Evolutionary conservation across 495 filamentous ascomycete species (phyloP).

Genomic region (Penicillium steckii): DNA sequence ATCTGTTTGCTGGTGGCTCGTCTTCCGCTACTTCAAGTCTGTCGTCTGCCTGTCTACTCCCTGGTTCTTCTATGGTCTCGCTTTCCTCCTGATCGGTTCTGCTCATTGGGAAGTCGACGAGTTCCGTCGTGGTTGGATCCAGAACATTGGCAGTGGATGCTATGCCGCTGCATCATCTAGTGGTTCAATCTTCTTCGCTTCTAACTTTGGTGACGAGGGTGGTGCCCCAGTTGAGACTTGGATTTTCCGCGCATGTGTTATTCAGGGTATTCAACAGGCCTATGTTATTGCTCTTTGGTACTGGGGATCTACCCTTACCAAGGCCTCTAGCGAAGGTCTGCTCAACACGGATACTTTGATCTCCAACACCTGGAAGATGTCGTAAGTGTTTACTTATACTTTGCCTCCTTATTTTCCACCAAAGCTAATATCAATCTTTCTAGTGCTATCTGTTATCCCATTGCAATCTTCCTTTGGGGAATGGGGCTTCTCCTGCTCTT

Average conservation of each 20-base stretch:
- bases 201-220: constrained; percentile 51
- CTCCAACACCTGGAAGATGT: constrained; percentile 47
- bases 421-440: too few species aligned
- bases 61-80: constrained; percentile 63
- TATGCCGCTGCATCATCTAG: constrained; percentile 49
- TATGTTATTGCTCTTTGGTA: constrained; percentile 52
- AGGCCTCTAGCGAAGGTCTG: constrained; percentile 32
- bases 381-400: constrained; percentile 31
- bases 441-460: constrained; percentile 47
- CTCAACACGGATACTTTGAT: constrained; percentile 30
- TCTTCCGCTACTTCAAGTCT: constrained; percentile 62
- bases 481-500: constrained; percentile 40
- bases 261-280: constrained; percentile 47
- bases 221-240: constrained; percentile 48
- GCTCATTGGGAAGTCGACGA: constrained; percentile 49
- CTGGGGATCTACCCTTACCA: constrained; percentile 45
- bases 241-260: constrained; percentile 51
- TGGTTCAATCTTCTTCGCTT: constrained; percentile 50
- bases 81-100: constrained; percentile 65
- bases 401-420: background rate
- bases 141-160: constrained; percentile 45
- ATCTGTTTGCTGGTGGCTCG: constrained; percentile 63
- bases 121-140: constrained; percentile 46
- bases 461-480: constrained; percentile 37
- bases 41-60: constrained; percentile 57